Percentiles rank a stretch among this genome's conserved stretches.
phyloP scores from a whole-genome alignment of 139 green algal species.

The Gonium pectorale region DNA sequence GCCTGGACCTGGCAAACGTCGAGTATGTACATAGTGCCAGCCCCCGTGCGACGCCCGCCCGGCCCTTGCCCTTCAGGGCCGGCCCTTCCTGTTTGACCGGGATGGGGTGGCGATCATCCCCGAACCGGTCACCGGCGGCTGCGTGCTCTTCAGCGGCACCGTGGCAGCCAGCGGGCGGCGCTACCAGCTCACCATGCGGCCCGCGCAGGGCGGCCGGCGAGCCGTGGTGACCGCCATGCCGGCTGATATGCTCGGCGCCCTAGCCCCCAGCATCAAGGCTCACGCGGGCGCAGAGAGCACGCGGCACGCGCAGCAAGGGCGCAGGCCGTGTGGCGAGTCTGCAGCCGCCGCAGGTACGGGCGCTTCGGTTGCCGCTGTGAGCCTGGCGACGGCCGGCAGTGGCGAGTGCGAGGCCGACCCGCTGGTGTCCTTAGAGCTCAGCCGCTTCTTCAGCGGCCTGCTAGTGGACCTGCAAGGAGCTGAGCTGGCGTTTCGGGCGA shows the following conservation, averaged over 20 bases:
- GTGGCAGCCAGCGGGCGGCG: constrained; percentile 39
- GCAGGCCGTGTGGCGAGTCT: no score
- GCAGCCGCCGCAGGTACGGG: background rate
- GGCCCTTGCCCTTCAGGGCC: constrained; percentile 24
- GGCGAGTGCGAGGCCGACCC: constrained; percentile 28
- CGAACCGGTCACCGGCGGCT: background rate
- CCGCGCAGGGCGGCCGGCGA: constrained; percentile 19
- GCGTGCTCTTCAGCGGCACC: constrained; percentile 43
- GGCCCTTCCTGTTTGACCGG: constrained; percentile 54
- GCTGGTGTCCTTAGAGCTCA: constrained; percentile 28
- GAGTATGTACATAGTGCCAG: no score
- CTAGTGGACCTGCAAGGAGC: constrained; percentile 55
- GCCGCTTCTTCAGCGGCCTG: constrained; percentile 47
- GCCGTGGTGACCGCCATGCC: constrained; percentile 34
- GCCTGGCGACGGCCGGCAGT: background rate
- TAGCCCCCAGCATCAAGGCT: no score
- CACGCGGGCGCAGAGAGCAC: no score
- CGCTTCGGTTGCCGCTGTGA: background rate
- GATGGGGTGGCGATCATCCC: constrained; percentile 27
- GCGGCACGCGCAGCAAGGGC: background rate
- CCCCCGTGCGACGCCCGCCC: background rate
- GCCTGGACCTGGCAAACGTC: no score
- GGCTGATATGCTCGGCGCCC: no score
- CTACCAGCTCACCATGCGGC: constrained; percentile 48
- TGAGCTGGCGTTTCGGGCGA: constrained; percentile 39